phyloP scores from a whole-genome alignment of 2,329 filamentous ascomycete species.

The Aspergillus cejpii region DNA sequence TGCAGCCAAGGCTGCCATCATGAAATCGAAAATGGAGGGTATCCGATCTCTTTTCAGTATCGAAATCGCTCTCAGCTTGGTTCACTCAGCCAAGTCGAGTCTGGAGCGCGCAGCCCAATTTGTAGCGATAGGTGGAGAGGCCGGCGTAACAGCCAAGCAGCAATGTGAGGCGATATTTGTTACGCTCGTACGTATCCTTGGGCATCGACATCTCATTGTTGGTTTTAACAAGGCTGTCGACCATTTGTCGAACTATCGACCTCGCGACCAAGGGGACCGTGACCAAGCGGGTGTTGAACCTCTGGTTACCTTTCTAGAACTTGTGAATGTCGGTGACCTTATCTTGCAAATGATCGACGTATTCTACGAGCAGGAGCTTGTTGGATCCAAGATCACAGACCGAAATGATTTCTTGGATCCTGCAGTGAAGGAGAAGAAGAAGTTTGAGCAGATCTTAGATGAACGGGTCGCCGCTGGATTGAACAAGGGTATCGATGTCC shows the following conservation, averaged over 20 bases:
- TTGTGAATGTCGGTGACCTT: slow-evolving; percentile 95
- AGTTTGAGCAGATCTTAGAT: slow-evolving; percentile 97
- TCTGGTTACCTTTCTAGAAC: slow-evolving; percentile 88
- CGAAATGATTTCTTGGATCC: slow-evolving; percentile 91
- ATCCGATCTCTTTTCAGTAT: slow-evolving; percentile 95
- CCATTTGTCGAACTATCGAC: slow-evolving; percentile 86
- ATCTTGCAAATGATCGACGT: slow-evolving; percentile 99
- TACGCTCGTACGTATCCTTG: slow-evolving; percentile 72
- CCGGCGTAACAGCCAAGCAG: slow-evolving; percentile 73
- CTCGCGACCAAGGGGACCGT: slow-evolving; percentile 61
- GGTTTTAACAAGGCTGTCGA: slow-evolving; percentile 90
- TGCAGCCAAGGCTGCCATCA: slow-evolving; percentile 93
- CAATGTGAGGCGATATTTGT: slow-evolving; percentile 90
- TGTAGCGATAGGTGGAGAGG: slow-evolving; percentile 69
- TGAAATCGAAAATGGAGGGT: slow-evolving; percentile 88
- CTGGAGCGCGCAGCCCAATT: slow-evolving; percentile 81
- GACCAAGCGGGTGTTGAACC: slow-evolving; percentile 72
- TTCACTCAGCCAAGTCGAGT: slow-evolving; percentile 80
- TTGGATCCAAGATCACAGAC: slow-evolving; percentile 73
- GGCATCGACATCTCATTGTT: slow-evolving; percentile 77
- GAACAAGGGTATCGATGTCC: slow-evolving; percentile 94
- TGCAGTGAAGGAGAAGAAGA: slow-evolving; percentile 90
- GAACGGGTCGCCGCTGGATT: slow-evolving; percentile 91
- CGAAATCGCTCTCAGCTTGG: slow-evolving; percentile 82
- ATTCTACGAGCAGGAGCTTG: slow-evolving; percentile 93